Conservation (phyloP, 371 early-diverging fungal genomes). For the Mortierella sp. region DNA sequence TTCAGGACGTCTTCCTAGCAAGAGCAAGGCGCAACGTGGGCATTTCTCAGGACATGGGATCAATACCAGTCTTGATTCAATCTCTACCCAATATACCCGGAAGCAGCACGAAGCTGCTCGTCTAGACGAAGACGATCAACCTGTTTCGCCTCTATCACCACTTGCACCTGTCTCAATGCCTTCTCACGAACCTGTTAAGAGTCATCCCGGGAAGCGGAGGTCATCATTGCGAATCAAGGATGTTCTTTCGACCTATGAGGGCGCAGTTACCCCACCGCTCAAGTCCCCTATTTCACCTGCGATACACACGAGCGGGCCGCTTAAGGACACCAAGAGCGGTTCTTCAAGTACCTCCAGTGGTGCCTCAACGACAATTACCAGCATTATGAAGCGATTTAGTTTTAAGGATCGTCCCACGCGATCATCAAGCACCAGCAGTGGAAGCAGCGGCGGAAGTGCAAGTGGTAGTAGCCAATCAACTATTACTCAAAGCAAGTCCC, state of each 20-base stretch:
- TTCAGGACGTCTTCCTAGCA: neutral
- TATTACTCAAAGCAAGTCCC: slow-evolving; percentile 12
- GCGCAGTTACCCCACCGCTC: slow-evolving; percentile 39
- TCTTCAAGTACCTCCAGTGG: neutral
- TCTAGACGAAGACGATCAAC: slow-evolving; percentile 1
- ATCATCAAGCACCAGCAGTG: slow-evolving; percentile 11
- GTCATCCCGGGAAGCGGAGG: slow-evolving; percentile 17
- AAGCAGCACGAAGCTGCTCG: neutral
- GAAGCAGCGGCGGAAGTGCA: slow-evolving; percentile 12
- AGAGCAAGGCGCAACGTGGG: slow-evolving; percentile 2
- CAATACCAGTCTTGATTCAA: neutral
- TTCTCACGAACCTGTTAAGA: slow-evolving; percentile 9
- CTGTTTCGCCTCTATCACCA: slow-evolving; percentile 16
- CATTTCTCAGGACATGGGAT: slow-evolving; percentile 14
- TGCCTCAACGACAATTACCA: slow-evolving; percentile 23
- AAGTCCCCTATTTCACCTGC: slow-evolving; percentile 44
- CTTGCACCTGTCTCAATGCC: slow-evolving; percentile 16
- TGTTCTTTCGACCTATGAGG: slow-evolving; percentile 42
- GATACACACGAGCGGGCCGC: slow-evolving; percentile 2
- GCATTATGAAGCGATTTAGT: slow-evolving; percentile 37
- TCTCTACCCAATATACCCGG: slow-evolving; percentile 27
- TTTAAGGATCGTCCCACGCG: slow-evolving; percentile 16
- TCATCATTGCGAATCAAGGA: slow-evolving; percentile 43
- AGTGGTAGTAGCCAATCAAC: slow-evolving; percentile 16
- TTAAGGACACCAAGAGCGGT: slow-evolving; percentile 10